Base-by-base conservation (phyloP, 2,329 filamentous ascomycete genomes). In the Aspergillus arachidicola region DNA sequence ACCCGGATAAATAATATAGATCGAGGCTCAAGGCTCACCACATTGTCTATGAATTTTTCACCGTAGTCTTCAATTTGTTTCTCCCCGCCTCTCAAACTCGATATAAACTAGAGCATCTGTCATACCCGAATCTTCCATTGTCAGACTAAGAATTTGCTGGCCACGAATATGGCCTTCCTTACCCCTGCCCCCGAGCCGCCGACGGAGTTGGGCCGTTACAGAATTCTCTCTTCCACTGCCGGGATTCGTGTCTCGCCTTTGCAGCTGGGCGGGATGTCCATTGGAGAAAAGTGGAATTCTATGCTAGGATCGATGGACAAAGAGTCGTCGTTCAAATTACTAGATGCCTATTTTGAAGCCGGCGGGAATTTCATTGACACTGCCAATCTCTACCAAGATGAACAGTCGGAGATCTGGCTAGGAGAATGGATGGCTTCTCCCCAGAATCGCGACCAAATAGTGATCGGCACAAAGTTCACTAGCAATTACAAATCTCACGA, bases 361-460 rank as follows among this genome's bases (percentile, higher is more conserved):
- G 88, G 88, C 4, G 90, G 90, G 23, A 92, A 92, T 77, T 92
- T 92, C 75, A 88, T 92, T 71, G 90, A 92, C 73, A 91, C 88
- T 0, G 72, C 88, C 63, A 90, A 87, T 78, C 88, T 88, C 74
- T 92, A 92, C 76, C 89, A 90, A 68, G 78, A 81, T 63, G 83
- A 91, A 73, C 76, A 89, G 69, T 86, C 86, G 1, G 89, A 92
- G 75, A 75, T 71, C 58, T 89, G 88, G 86, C 80, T 92, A 61
- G 90, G 90, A 38, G 87, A 90, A 68, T 92, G 89, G 89, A 89
- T 91, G 86, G 81, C 83, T 69, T 83, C 83, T 64, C 84, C 87
- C 11, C 81, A 83, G 21, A 86, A 86, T 64, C 84, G 90, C 26
- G 89, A 91, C 65, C 81, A 90, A 72, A 85, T 92, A 76, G 88